These are phyloP conservation scores for Scytalidium lignicola DNA, from an alignment of 2,329 filamentous ascomycete genomes.

Conservation along the genomic window DNA sequence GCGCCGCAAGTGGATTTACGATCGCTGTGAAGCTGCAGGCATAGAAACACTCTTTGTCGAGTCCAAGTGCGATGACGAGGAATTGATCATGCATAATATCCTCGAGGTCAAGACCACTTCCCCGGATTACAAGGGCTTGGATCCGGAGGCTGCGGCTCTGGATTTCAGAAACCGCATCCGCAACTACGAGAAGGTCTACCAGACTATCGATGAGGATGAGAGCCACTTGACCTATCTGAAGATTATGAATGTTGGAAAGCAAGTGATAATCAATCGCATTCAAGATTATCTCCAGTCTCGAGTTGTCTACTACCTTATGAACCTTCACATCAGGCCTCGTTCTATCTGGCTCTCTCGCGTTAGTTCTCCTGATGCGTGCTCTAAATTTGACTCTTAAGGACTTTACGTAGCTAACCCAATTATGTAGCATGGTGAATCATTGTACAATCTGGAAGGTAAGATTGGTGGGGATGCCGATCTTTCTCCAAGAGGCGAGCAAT, in stretches of 20 bases:
- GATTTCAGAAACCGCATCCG: constrained; percentile 93
- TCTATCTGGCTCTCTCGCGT: constrained; percentile 95
- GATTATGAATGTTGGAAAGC: constrained; percentile 91
- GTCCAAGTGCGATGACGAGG: constrained; percentile 93
- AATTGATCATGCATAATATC: constrained; percentile 97
- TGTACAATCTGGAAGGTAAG: constrained; percentile 83
- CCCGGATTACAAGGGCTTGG: constrained; percentile 89
- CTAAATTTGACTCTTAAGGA: not conserved
- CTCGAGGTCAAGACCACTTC: constrained; percentile 95
- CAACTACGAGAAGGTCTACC: constrained; percentile 96
- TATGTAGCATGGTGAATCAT: constrained; percentile 81
- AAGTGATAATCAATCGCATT: constrained; percentile 97
- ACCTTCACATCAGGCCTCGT: constrained; percentile 91
- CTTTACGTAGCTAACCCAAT: constrained; percentile 11
- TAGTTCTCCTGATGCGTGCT: constrained; percentile 32
- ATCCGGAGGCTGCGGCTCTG: constrained; percentile 82
- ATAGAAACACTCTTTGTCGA: constrained; percentile 95
- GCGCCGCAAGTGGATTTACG: constrained; percentile 84
- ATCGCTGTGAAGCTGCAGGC: constrained; percentile 67
- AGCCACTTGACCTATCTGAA: constrained; percentile 89
- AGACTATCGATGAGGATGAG: constrained; percentile 88
- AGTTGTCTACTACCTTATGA: constrained; percentile 98
- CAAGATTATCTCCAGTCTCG: constrained; percentile 94
- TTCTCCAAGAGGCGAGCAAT: constrained; percentile 80
- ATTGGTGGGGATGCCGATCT: constrained; percentile 91